These are phyloP conservation scores for Acorus gramineus DNA, from an alignment of 106 monocot genomes.

Conservation along the genomic window DNA sequence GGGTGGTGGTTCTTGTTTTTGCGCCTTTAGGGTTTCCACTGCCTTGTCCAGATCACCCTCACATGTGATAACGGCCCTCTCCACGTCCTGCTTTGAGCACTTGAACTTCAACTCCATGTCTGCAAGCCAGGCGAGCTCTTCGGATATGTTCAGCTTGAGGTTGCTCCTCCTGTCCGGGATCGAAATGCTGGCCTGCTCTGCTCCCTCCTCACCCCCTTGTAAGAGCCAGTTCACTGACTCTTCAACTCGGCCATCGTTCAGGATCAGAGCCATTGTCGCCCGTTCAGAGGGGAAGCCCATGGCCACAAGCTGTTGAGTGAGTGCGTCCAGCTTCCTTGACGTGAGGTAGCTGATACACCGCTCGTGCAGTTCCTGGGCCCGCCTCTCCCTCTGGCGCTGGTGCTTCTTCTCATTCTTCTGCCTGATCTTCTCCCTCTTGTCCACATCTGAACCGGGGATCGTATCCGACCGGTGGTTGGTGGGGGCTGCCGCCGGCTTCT, in stretches of 20 bases:
- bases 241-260: conserved; percentile 65
- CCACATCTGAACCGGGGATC: conserved; percentile 58
- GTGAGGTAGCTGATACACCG: conserved; percentile 32
- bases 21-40: conserved; percentile 38
- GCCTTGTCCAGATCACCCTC: conserved; percentile 80
- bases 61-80: conserved; percentile 64
- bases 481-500: conserved; percentile 21
- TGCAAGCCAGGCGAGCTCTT: conserved; percentile 57
- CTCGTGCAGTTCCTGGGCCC: no score
- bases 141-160: conserved; percentile 68
- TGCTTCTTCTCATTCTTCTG: no score
- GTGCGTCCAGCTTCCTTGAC: conserved; percentile 67
- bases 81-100: conserved; percentile 79
- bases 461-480: conserved; percentile 18
- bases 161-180: conserved; percentile 20
- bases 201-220: conserved; percentile 39
- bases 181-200: conserved; percentile 13
- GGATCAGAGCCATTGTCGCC: conserved; percentile 70
- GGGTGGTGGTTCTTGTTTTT: conserved; percentile 35
- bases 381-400: no score
- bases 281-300: conserved; percentile 80
- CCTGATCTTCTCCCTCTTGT: conserved; percentile 72
- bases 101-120: conserved; percentile 53
- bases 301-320: conserved; percentile 61
- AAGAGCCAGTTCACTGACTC: conserved; percentile 77